phyloP scores from a whole-genome alignment of 2,329 filamentous ascomycete species.

The Cyphellophora europaea region DNA sequence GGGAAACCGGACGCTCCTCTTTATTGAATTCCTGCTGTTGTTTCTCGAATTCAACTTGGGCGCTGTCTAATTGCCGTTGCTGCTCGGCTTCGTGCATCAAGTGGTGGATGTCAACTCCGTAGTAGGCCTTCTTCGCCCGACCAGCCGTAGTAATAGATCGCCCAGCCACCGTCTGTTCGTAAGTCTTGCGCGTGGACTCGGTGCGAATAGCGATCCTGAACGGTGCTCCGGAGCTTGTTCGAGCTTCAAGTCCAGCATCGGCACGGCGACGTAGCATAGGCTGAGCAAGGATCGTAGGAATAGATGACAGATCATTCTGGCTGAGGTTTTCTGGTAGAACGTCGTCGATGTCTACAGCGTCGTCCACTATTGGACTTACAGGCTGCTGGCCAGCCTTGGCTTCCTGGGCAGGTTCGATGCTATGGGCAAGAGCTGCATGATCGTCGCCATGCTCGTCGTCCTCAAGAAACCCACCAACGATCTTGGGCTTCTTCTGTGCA shows the following conservation, averaged over 20 bases:
- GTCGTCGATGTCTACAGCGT: neutral
- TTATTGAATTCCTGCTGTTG: constrained; percentile 18
- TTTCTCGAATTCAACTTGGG: constrained; percentile 9
- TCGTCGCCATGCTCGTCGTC: constrained; percentile 30
- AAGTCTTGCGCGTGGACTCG: constrained; percentile 29
- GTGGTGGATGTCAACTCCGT: constrained; percentile 83
- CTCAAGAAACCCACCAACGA: constrained; percentile 31
- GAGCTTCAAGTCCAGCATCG: constrained; percentile 24
- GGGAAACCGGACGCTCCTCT: constrained; percentile 21
- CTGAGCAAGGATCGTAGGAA: constrained; percentile 7
- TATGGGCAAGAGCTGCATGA: constrained; percentile 18
- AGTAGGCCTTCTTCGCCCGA: constrained; percentile 59
- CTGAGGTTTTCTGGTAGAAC: constrained; percentile 2
- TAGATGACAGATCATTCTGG: constrained; percentile 2
- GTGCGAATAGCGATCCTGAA: constrained; percentile 34
- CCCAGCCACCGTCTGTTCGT: constrained; percentile 44
- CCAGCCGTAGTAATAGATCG: constrained; percentile 42
- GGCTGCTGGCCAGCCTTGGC: no score
- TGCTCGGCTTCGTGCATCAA: constrained; percentile 61
- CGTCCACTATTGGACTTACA: no score
- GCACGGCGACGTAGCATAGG: constrained; percentile 10
- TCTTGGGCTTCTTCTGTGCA: constrained; percentile 29
- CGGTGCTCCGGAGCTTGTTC: constrained; percentile 39
- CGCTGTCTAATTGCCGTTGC: constrained; percentile 39
- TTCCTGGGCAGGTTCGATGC: constrained; percentile 2